phyloP scores from a whole-genome alignment of 108 stramenopile species.

The Nannochloropsis gaditana region DNA sequence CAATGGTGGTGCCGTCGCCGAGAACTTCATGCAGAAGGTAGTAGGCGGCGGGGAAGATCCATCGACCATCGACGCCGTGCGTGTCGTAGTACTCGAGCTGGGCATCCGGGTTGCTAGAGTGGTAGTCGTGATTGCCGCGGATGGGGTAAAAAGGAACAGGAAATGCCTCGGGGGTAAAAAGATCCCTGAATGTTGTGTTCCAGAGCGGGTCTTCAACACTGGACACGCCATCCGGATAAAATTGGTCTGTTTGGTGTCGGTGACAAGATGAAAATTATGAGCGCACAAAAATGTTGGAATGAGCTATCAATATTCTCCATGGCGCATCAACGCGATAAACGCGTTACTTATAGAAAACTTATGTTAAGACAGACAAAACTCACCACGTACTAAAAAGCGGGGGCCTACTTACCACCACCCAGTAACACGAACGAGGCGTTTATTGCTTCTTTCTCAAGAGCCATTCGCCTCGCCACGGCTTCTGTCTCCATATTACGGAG shows the following conservation, averaged over 20 bases:
- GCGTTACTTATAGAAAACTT: background rate
- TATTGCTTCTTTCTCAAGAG: background rate
- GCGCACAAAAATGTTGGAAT: background rate
- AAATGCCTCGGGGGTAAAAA: background rate
- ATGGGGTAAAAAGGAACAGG: slow-evolving; percentile 10
- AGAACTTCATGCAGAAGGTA: background rate
- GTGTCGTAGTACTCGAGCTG: background rate
- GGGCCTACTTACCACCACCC: background rate
- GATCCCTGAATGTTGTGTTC: background rate
- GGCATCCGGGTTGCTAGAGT: background rate
- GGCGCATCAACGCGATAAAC: too few species aligned
- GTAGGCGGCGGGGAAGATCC: slow-evolving; percentile 19
- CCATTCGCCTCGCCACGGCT: background rate
- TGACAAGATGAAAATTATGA: background rate
- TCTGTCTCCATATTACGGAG: background rate
- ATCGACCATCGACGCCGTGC: background rate
- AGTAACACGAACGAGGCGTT: background rate
- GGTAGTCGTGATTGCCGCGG: slow-evolving; percentile 15
- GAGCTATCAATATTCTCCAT: background rate
- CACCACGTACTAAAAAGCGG: too few species aligned
- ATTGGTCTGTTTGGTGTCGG: background rate
- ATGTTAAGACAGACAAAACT: background rate
- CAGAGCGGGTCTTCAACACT: background rate
- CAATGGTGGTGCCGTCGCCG: background rate
- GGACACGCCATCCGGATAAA: background rate